phyloP scores from a whole-genome alignment of 1,139 yeast species.

The Yamadazyma triangularis region DNA sequence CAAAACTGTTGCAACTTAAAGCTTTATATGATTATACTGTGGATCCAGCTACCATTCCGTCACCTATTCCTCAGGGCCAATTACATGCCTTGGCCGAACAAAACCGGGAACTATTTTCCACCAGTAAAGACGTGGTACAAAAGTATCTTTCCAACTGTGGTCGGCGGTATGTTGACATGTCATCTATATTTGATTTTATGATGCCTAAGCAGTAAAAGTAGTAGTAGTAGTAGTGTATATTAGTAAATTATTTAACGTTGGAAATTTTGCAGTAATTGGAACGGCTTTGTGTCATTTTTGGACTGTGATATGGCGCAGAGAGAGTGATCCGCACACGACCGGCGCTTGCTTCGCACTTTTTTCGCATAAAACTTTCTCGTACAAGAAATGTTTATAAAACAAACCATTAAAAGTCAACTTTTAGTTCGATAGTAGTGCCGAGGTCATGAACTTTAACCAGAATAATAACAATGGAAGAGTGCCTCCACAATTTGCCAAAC shows the following conservation, averaged over 20 bases:
- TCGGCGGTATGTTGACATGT: conserved; percentile 87
- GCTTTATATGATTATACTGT: conserved; percentile 34
- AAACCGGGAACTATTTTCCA: conserved; percentile 60
- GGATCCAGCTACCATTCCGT: conserved; percentile 23
- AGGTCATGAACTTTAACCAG: conserved; percentile 1
- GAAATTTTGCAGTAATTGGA: no score
- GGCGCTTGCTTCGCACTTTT: no score
- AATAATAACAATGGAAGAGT: not conserved
- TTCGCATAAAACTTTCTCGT: no score
- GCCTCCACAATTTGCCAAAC: not conserved
- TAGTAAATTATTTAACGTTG: no score
- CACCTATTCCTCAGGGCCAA: conserved; percentile 51
- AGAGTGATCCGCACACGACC: no score
- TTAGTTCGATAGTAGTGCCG: no score
- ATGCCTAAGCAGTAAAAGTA: conserved; percentile 5
- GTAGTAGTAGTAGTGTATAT: no score
- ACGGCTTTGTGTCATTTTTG: no score
- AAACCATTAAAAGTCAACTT: no score
- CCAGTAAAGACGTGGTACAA: conserved; percentile 56
- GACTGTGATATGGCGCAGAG: no score
- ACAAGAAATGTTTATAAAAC: no score
- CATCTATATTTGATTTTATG: conserved; percentile 67
- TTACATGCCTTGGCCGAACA: conserved; percentile 75
- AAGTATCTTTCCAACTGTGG: conserved; percentile 83
- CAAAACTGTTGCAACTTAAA: conserved; percentile 52